Percentiles rank a stretch among this genome's conserved stretches.
Conservation (phyloP, 2,329 filamentous ascomycete genomes). For the Alternaria sp. region DNA sequence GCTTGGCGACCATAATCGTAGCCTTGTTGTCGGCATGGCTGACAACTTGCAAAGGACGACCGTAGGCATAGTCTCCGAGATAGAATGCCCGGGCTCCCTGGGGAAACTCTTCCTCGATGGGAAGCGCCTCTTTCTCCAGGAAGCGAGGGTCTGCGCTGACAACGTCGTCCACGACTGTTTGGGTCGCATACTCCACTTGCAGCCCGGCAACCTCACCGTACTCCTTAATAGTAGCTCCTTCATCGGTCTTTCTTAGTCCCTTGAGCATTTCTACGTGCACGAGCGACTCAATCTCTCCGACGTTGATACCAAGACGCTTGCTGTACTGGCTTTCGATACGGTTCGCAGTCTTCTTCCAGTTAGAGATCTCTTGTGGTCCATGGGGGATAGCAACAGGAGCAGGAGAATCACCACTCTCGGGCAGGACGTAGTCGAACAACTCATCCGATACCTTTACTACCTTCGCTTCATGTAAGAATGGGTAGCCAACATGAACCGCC, state of each 20-base stretch:
- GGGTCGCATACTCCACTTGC: constrained; percentile 89
- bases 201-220: constrained; percentile 86
- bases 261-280: constrained; percentile 94
- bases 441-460: constrained; percentile 90
- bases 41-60: constrained; percentile 83
- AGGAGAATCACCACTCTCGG: constrained; percentile 64
- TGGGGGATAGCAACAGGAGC: constrained; percentile 76
- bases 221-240: constrained; percentile 90
- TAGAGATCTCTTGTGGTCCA: constrained; percentile 75
- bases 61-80: constrained; percentile 91
- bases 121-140: constrained; percentile 84
- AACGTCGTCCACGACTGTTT: constrained; percentile 88
- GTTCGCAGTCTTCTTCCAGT: constrained; percentile 84
- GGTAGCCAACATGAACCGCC: constrained; percentile 90
- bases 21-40: constrained; percentile 78
- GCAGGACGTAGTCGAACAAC: constrained; percentile 83
- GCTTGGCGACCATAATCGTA: constrained; percentile 77
- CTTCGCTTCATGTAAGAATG: constrained; percentile 93
- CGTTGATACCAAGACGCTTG: constrained; percentile 87
- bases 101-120: constrained; percentile 92
- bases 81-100: constrained; percentile 86
- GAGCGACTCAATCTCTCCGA: constrained; percentile 85
- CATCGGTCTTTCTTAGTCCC: constrained; percentile 87
- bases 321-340: constrained; percentile 87
- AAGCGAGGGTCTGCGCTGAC: constrained; percentile 92